Conservation (phyloP, 331 rosid species). For the Malus hybrid region DNA sequence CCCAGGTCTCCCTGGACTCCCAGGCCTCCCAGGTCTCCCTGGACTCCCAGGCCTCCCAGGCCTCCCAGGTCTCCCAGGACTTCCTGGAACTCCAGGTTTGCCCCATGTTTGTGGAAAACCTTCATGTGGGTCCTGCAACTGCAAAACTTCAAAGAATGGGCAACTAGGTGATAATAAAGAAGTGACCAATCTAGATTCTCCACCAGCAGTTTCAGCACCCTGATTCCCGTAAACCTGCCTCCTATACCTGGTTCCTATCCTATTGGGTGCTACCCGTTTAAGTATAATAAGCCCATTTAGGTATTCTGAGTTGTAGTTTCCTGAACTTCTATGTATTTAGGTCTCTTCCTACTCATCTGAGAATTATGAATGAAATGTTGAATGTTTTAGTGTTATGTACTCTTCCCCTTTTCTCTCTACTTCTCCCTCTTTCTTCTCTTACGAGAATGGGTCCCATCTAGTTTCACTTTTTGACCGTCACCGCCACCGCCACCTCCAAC, state of each 20-base stretch:
- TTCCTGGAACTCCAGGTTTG: slow-evolving; percentile 26
- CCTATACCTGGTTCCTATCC: slow-evolving; percentile 14
- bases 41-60: no score
- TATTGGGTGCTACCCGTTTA: no score
- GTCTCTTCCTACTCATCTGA: no score
- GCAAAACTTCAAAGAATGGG: slow-evolving; percentile 5
- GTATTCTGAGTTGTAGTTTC: no score
- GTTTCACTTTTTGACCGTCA: slow-evolving; percentile 2
- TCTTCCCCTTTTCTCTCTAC: no score
- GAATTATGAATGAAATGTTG: no score
- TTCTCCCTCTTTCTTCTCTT: no score
- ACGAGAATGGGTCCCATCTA: no score
- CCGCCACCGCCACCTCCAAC: slow-evolving; percentile 14
- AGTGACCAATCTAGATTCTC: slow-evolving; percentile 25
- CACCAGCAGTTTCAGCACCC: slow-evolving; percentile 35
- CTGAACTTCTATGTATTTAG: no score
- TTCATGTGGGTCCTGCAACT: not conserved
- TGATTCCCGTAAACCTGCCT: slow-evolving; percentile 15
- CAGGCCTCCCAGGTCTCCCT: no score
- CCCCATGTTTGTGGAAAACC: slow-evolving; percentile 11
- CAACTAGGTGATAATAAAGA: slow-evolving; percentile 27
- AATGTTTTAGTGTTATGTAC: no score
- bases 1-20: slow-evolving; percentile 25
- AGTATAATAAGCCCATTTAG: no score
- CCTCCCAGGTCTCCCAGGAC: not conserved